Conservation (phyloP, 106 monocot genomes). For the Platanthera guangdongensis region DNA sequence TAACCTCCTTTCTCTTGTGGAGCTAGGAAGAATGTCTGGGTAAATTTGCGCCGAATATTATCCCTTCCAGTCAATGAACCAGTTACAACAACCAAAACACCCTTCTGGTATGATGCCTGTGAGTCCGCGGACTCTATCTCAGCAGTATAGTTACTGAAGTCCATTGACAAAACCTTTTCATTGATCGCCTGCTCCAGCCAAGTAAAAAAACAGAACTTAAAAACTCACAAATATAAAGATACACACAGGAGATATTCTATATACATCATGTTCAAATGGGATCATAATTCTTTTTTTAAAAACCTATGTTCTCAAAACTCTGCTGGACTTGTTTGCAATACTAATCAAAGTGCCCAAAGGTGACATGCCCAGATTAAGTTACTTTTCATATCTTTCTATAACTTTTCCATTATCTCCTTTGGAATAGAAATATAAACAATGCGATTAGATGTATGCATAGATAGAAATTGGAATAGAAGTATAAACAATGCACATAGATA, state of each 20-base stretch:
- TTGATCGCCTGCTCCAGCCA: constrained; percentile 39
- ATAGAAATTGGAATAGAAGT: too few relatives aligned
- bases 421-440: too few relatives aligned
- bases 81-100: constrained; percentile 47
- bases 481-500: too few relatives aligned
- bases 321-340: too few relatives aligned
- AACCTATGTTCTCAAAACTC: too few relatives aligned
- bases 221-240: not conserved
- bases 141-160: constrained; percentile 30
- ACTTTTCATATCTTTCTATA: too few relatives aligned
- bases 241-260: not conserved
- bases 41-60: constrained; percentile 32
- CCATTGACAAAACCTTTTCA: constrained; percentile 35
- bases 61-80: constrained; percentile 43
- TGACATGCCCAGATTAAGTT: too few relatives aligned
- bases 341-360: too few relatives aligned
- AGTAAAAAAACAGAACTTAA: not conserved
- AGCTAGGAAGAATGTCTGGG: constrained; percentile 80
- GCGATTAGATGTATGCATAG: too few relatives aligned
- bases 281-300: too few relatives aligned
- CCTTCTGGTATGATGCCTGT: constrained; percentile 42
- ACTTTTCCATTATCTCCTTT: too few relatives aligned
- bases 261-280: too few relatives aligned
- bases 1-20: constrained; percentile 64
- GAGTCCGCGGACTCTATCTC: constrained; percentile 46